Base-by-base conservation (phyloP, 768 basidiomycete species). In the Tricholomella constricta region DNA sequence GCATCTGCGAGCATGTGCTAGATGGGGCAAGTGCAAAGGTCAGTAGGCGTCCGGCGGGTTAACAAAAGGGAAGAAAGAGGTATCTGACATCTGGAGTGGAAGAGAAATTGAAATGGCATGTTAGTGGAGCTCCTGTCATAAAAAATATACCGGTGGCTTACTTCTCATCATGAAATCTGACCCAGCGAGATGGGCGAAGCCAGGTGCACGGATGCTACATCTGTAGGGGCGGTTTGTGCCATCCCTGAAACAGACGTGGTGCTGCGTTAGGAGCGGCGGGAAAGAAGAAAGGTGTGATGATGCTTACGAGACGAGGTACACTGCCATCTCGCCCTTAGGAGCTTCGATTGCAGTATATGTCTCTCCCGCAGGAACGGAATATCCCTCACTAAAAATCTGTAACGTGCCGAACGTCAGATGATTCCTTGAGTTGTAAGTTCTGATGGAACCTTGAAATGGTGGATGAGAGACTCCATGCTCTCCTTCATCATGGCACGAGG, bases 401-500 rank as follows among this genome's bases (percentile, higher is more conserved):
- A 55, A 15, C 48, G 36, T 17, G 22, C 15, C 11, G 15, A 44
- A 52, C 5, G 27, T 43, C 26, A 35, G 19, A n/a, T 15, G 7
- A 42, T 38, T 15, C n/a, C 31, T 8, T 49, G 23, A 34, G 17
- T 9, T 19, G 22, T 8, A 15, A n/a, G 9, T 22, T 19, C 31
- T 31, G 14, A 61, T 59, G 27, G 15, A 55, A 83, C 91, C 79
- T 99, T 99, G 80, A 99, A 98, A 77, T 98, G 96, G 69, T 99
- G 96, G 61, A 99, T 98, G 51, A 98, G 81, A 6, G 89, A 85
- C 73, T 98, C 95, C 94, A 98, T 98, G 72, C 87, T 92, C 77
- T 99, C 97, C 75, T 99, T 99, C 97, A 99, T 99, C 51, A 88
- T 87, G 0, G 96, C 95, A 52, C 96, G 87, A 12, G 96, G 94